These are phyloP conservation scores for Chaetomium tenue DNA, from an alignment of 495 filamentous ascomycete genomes.

Conservation along the genomic window DNA sequence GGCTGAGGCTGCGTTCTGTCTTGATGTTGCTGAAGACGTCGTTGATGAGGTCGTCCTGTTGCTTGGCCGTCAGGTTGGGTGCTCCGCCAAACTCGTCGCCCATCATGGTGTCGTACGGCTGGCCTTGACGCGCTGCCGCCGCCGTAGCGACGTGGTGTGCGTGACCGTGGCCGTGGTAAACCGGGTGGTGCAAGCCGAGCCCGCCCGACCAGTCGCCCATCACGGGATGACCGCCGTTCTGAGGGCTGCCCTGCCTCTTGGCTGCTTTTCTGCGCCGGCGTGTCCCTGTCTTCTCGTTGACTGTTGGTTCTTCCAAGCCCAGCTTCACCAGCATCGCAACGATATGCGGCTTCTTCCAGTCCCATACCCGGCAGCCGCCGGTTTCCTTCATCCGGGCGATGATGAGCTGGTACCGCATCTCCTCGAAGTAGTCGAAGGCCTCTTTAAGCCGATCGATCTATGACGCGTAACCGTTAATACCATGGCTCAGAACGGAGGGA, in stretches of 20 bases:
- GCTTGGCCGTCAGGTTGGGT: constrained; percentile 36
- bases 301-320: constrained; percentile 35
- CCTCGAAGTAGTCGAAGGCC: constrained; percentile 35
- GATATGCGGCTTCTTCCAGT: constrained; percentile 41
- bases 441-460: constrained; percentile 35
- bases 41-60: constrained; percentile 45
- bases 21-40: constrained; percentile 38
- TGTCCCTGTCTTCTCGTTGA: constrained; percentile 33
- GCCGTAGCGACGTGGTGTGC: constrained; percentile 23
- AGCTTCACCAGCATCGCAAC: constrained; percentile 41
- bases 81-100: constrained; percentile 26
- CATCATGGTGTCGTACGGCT: constrained; percentile 24
- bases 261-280: constrained; percentile 36
- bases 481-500: background rate
- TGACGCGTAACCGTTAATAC: constrained; percentile 8
- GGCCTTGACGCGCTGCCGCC: constrained; percentile 18
- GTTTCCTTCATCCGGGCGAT: constrained; percentile 40
- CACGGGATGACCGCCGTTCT: constrained; percentile 31
- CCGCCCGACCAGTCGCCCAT: constrained; percentile 34
- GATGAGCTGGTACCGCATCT: constrained; percentile 37
- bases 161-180: constrained; percentile 29
- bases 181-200: constrained; percentile 30
- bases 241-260: constrained; percentile 36
- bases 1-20: constrained; percentile 26
- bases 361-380: constrained; percentile 40